Base-by-base conservation (phyloP, 768 basidiomycete species). In the Pleurotus tuber-regium region DNA sequence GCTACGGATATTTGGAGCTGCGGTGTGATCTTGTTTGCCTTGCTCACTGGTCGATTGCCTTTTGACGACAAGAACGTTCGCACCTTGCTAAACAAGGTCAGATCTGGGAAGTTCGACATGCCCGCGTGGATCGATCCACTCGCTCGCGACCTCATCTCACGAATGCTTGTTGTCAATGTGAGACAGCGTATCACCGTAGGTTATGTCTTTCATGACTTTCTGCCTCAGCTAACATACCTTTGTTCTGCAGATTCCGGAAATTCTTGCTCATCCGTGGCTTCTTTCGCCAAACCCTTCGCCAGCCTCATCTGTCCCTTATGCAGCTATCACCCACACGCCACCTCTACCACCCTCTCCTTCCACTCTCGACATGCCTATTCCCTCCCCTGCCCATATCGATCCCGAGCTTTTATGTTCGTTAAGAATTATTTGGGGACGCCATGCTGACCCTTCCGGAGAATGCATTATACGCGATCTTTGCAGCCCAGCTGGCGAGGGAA, bases 1-100 rank as follows among this genome's bases (percentile, higher is more conserved):
- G 87, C 90, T 4, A 91, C 92, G 2, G 95, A 97, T 67, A 91
- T 98, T 61, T 98, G 94, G 94, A 95, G 92, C 59, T 93, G 93
- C 54, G 95, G 95, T 19, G 91, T 98, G 39, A 93, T 96, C 58
- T 81, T 97, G 43, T 97, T 81, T 66, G 90, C 93, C 25, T 80
- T 98, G 41, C 78, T 97, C 33, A 91, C 92, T 25, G 93, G 95
- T 9, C 75, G 89, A 50, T 85, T 98, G 16, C 95, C 95, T 4
- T 98, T 97, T 61, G 95, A 97, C 62, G 92, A 97, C 75, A 87
- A 89, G 71, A 87, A 94, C 57, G 80, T 90, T 12, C 75, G 82
- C 50, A 77, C 70, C 3, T 78, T 98, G 30, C 77, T 98, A 19
- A 71, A 78, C 42, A 96, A 96, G 66, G 95, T 98, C 65, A 92